Evolutionary conservation across 1,284 basidiomycete species (phyloP).

Genomic region (Microbotryomycetes sp.): DNA sequence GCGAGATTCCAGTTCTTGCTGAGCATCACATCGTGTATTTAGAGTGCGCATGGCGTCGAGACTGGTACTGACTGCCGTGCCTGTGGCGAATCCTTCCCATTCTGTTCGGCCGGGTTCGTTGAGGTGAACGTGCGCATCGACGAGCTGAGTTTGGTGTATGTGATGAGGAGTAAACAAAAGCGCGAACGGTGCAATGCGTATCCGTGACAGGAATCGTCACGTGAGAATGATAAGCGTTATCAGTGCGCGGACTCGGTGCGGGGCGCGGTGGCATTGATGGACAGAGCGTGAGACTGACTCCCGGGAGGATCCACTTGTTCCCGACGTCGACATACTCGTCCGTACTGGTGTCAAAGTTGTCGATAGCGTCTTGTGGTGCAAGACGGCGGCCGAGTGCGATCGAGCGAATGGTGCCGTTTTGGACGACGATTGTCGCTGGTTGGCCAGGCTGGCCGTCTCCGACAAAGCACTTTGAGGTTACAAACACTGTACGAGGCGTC

Average conservation of each 20-base stretch:
- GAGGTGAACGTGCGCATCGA: constrained; percentile 63
- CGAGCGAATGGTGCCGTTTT: constrained; percentile 66
- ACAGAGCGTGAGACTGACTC: constrained; percentile 53
- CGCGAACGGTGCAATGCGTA: neutral
- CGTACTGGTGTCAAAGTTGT: constrained; percentile 1
- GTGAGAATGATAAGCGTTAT: too few species aligned
- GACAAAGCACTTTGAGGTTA: neutral
- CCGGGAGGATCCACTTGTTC: constrained; percentile 64
- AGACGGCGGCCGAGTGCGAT: too few species aligned
- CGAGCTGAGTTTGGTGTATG: too few species aligned
- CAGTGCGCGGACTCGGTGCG: neutral
- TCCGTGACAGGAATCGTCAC: neutral
- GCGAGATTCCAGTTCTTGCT: constrained; percentile 8
- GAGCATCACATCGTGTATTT: neutral
- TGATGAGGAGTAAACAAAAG: constrained; percentile 1
- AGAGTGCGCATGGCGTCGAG: neutral
- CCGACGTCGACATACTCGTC: constrained; percentile 57
- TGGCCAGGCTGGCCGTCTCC: constrained; percentile 28
- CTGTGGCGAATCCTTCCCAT: constrained; percentile 91
- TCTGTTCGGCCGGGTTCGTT: constrained; percentile 81
- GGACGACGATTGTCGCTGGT: constrained; percentile 63
- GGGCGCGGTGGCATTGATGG: neutral
- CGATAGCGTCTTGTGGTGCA: too few species aligned
- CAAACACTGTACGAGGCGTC: too few species aligned
- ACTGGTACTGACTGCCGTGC: constrained; percentile 48